Base-by-base conservation (phyloP, 1,284 basidiomycete genomes). In the Cerioporus squamosus region DNA sequence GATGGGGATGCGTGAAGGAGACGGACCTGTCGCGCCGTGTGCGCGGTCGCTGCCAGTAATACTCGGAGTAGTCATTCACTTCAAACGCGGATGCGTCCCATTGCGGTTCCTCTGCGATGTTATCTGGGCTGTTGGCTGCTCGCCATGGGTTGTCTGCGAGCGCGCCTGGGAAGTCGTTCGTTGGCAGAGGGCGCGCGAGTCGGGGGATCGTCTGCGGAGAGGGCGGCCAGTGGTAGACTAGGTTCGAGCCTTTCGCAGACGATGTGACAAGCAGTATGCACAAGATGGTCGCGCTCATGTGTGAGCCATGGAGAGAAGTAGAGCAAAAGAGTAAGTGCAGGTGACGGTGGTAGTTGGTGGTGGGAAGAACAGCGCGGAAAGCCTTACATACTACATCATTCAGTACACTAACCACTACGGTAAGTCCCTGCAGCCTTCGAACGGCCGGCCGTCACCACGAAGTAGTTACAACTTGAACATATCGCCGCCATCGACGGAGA, bases 141-240 rank as follows among this genome's bases (percentile, higher is more conserved):
- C 83, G 77, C 86, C 87, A 90, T 12, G 87, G 85, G 65, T 90
- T 90, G 70, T 90, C 88, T 43, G 85, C 74, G 51, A 82, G 80
- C 29, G 81, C 75, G 24, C 81, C 76, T 50, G 75, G 80, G 23
- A 73, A 70, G 40, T 78, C 74, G 51, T 76, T 68, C 14, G 74
- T 72, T 5, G 87, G 87, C 45, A 79, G 77, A 0, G 89, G 81
- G 45, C 90, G 84, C 56, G 82, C 81, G 36, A 92, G 79, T 57
- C 91, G 79, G 2, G 83, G 79, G 12, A 81, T 79, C 10, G 80
- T 72, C 14, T 75, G 68, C 17, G 90, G 89, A 7, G 74, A 76
- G 17, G 88, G 85, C 1, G 91, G 91, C 90, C 90, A 93, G 65
- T 86, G 80, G 67, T 84, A 92, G 42, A 90, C 86, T 1, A 93